Evolutionary conservation across 805 yeast species (phyloP).

Genomic region (Hanseniaspora hatyaiensis): DNA sequence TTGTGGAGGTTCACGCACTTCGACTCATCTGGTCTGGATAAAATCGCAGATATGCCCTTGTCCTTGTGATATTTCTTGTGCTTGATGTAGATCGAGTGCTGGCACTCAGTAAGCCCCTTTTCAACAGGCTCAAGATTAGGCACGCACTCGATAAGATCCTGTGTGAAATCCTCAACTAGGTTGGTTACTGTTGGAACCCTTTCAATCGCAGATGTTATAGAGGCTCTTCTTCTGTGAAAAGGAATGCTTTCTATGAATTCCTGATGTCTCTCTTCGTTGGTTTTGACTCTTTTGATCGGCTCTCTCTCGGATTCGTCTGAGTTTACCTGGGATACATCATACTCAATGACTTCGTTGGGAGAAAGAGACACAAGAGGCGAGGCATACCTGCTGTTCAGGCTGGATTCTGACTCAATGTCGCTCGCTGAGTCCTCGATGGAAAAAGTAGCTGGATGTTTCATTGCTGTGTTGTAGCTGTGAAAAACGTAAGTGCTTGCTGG

Average conservation of each 20-base stretch:
- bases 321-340: too few species aligned
- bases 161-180: conserved; percentile 1
- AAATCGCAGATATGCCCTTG: conserved; percentile 31
- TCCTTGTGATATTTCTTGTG: conserved; percentile 22
- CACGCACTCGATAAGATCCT: neutral
- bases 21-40: conserved; percentile 26
- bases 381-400: neutral
- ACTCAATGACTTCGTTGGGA: neutral
- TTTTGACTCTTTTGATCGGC: neutral
- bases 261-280: conserved; percentile 6
- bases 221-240: neutral
- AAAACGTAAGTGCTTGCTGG: too few species aligned
- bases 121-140: conserved; percentile 1
- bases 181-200: neutral
- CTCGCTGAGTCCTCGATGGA: too few species aligned
- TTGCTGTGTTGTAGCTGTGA: too few species aligned
- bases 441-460: too few species aligned
- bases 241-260: conserved; percentile 2
- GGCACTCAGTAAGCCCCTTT: conserved; percentile 1
- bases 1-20: conserved; percentile 31
- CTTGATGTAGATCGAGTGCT: conserved; percentile 14
- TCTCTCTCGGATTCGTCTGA: too few species aligned
- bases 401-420: neutral
- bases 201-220: neutral
- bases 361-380: neutral